Percentiles rank a stretch among this genome's conserved stretches.
phyloP scores from a whole-genome alignment of 345 rosid genomes.

The Ceriops decandra region DNA sequence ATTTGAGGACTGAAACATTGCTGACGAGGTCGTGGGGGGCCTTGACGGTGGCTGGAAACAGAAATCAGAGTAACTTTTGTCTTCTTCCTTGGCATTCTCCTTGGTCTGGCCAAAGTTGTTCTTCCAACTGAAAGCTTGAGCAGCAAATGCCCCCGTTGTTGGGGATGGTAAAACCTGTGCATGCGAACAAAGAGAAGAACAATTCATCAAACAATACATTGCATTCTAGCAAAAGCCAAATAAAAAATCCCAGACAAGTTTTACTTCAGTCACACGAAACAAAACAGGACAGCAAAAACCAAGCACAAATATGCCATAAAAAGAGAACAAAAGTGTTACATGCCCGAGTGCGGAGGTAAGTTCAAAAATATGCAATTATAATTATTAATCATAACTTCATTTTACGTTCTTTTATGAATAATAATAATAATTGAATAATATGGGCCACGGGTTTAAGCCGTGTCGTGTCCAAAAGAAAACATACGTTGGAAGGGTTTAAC shows the following conservation, averaged over 20 bases:
- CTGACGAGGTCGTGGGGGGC: conserved; percentile 20
- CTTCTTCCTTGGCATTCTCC: conserved; percentile 42
- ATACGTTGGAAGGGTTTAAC: conserved; percentile 59
- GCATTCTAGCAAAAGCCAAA: conserved; percentile 1
- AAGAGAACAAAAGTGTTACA: not conserved
- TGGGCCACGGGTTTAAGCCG: too few species aligned
- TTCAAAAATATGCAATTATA: not conserved
- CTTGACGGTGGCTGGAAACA: conserved; percentile 53
- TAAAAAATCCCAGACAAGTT: not conserved
- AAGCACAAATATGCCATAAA: not conserved
- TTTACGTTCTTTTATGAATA: too few species aligned
- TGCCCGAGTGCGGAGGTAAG: too few species aligned
- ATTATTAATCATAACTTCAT: too few species aligned
- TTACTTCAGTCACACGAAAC: not conserved
- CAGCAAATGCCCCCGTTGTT: conserved; percentile 72
- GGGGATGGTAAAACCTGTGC: conserved; percentile 82
- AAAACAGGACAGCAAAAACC: too few species aligned
- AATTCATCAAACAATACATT: conserved; percentile 1
- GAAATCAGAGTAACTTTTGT: conserved; percentile 42
- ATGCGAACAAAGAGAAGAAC: conserved; percentile 1
- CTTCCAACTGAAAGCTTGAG: conserved; percentile 49
- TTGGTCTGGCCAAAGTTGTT: conserved; percentile 17
- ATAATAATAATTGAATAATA: too few species aligned
- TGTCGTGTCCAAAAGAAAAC: conserved; percentile 12
- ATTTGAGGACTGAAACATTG: conserved; percentile 32